Evolutionary conservation across 176 grass and related monocot genomes (phyloP).

Genomic region (Aegilops sharonensis): DNA sequence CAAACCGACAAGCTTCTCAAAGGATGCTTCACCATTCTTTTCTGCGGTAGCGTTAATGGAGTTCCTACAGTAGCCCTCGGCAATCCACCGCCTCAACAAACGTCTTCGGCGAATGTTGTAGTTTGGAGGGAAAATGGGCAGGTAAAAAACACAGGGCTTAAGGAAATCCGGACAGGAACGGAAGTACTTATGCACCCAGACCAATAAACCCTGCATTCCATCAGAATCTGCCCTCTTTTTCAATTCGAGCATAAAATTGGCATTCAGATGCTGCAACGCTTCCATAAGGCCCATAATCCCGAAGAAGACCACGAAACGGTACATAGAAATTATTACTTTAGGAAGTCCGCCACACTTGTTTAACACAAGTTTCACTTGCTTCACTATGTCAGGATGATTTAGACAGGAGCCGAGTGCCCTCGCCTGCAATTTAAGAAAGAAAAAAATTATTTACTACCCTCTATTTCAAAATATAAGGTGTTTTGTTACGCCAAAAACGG

Average conservation of each 20-base stretch:
- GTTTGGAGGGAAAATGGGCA: not conserved
- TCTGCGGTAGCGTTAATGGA: not conserved
- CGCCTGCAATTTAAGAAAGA: too few relatives aligned
- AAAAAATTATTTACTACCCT: too few relatives aligned
- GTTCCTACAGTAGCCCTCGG: not conserved
- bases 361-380: not conserved
- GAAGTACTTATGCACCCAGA: not conserved
- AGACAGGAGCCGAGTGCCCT: too few relatives aligned
- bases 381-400: not conserved
- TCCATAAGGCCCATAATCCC: too few relatives aligned
- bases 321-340: not conserved
- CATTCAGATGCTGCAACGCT: not conserved
- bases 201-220: not conserved
- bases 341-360: not conserved
- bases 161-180: not conserved
- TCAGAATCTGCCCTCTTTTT: not conserved
- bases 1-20: not conserved
- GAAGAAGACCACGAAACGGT: not conserved
- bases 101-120: not conserved
- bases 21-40: not conserved
- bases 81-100: not conserved
- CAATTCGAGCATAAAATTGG: not conserved
- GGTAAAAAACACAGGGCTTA: not conserved
- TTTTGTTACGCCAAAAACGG: too few relatives aligned
- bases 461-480: too few relatives aligned